Evolutionary conservation across 106 monocot genomes (phyloP).

Genomic region (Vanilla planifolia): DNA sequence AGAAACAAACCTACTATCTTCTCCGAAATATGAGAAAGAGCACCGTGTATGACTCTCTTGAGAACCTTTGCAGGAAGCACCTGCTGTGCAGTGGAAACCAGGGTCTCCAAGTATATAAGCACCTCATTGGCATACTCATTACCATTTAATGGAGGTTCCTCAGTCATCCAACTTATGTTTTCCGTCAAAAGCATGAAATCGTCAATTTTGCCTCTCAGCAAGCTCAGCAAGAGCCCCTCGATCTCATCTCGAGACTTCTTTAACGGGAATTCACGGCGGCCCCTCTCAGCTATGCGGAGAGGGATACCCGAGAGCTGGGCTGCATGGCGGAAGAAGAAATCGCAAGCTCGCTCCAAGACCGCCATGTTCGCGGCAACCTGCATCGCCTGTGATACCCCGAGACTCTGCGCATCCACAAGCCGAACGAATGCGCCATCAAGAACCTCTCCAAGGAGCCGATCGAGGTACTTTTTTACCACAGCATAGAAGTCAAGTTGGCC

Average conservation of each 20-base stretch:
- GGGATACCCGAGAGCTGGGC: conserved; percentile 88
- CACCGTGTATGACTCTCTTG: conserved; percentile 48
- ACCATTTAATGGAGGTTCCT: conserved; percentile 49
- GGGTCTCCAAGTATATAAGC: conserved; percentile 80
- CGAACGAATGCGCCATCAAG: conserved; percentile 67
- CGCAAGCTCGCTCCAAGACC: conserved; percentile 86
- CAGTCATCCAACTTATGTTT: conserved; percentile 73
- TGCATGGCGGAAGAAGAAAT: conserved; percentile 88
- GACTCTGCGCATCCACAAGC: conserved; percentile 44
- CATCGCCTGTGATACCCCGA: conserved; percentile 87
- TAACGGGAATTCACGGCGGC: conserved; percentile 65
- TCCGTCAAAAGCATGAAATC: conserved; percentile 75
- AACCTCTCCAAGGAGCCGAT: conserved; percentile 62
- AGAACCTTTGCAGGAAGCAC: conserved; percentile 65
- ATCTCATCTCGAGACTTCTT: conserved; percentile 68
- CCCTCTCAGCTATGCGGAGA: conserved; percentile 52
- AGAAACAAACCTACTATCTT: conserved; percentile 78
- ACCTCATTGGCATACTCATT: conserved; percentile 94
- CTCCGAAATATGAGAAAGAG: conserved; percentile 69
- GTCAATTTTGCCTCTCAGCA: conserved; percentile 66
- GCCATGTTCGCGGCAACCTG: conserved; percentile 95
- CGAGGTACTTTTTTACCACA: conserved; percentile 81
- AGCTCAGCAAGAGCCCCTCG: conserved; percentile 53
- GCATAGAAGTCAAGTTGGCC: conserved; percentile 80
- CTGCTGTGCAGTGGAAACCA: conserved; percentile 75